Evolutionary conservation across 148 eudicot species (phyloP).

Genomic region (Silene latifolia): DNA sequence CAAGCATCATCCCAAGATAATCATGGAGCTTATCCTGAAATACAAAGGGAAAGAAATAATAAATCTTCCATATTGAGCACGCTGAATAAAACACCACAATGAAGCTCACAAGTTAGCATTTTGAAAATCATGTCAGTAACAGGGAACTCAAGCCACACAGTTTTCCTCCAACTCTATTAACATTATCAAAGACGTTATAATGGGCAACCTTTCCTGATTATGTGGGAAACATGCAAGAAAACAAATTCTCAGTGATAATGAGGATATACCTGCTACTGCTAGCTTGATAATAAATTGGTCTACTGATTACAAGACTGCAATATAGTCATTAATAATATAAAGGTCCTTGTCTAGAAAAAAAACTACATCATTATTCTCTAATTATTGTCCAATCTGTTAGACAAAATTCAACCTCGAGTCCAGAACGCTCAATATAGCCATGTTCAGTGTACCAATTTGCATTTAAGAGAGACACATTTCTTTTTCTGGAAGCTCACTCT

Average conservation of each 20-base stretch:
- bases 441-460: not conserved
- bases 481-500: not conserved
- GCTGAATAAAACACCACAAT: not conserved
- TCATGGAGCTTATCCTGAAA: conserved; percentile 98
- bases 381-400: not conserved
- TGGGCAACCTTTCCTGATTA: not conserved
- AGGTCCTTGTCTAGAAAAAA: too few relatives aligned
- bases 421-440: not conserved
- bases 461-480: not conserved
- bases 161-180: not conserved
- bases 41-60: conserved; percentile 1
- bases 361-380: too few relatives aligned
- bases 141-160: not conserved
- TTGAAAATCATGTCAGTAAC: not conserved
- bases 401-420: not conserved
- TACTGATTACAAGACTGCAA: not conserved
- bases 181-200: not conserved
- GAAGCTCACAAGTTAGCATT: not conserved
- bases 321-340: not conserved
- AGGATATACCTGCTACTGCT: conserved; percentile 1
- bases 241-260: not conserved
- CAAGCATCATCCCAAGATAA: conserved; percentile 88
- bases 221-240: conserved; percentile 8
- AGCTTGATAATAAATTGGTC: not conserved
- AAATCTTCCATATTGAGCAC: conserved; percentile 4